phyloP scores from a whole-genome alignment of 495 filamentous ascomycete species.

The Penicillium psychrofluorescens region DNA sequence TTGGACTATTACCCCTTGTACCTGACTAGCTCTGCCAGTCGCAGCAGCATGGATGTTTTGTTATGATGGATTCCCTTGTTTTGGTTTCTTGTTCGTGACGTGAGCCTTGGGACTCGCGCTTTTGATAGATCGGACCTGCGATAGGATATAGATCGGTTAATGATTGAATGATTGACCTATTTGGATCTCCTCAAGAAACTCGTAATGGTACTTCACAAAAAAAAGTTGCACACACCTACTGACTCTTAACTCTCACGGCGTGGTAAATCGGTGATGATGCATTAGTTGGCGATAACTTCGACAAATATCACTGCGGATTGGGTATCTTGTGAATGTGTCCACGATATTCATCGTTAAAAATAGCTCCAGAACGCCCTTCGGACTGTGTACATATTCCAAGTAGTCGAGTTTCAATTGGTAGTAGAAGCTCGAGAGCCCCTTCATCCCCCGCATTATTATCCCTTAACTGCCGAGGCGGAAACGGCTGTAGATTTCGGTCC shows the following conservation, averaged over 20 bases:
- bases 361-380: no score
- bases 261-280: no score
- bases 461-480: background rate
- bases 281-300: no score
- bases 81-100: background rate
- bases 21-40: background rate
- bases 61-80: background rate
- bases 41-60: background rate
- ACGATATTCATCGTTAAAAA: no score
- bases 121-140: background rate
- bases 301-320: no score
- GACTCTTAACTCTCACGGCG: no score
- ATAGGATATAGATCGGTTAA: background rate
- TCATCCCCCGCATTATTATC: constrained; percentile 1
- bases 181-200: background rate
- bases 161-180: background rate
- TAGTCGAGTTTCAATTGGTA: background rate
- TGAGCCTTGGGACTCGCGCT: background rate
- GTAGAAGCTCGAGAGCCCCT: background rate
- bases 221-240: no score
- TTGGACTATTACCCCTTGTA: constrained; percentile 1
- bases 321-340: no score
- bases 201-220: no score
- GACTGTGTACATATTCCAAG: background rate
- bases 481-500: background rate